Percentiles rank a stretch among this genome's conserved stretches.
These are phyloP conservation scores for Globisporangium acanthophoron DNA, from an alignment of 352 stramenopile genomes.

Conservation along the genomic window DNA sequence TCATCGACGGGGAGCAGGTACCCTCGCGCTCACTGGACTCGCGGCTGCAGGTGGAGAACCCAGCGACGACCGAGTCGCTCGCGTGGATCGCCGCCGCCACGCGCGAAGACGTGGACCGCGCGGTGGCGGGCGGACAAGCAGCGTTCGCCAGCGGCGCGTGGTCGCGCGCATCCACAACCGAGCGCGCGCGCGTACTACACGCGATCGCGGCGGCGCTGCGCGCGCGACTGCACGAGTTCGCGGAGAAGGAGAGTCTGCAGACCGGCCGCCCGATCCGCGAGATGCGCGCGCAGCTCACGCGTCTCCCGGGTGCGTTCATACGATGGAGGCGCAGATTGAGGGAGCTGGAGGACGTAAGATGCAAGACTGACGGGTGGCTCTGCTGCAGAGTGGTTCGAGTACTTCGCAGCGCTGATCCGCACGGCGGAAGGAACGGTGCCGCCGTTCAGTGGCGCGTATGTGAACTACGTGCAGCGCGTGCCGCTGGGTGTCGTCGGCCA, in stretches of 20 bases:
- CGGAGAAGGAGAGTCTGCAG: conserved; percentile 51
- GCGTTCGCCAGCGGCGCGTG: conserved; percentile 32
- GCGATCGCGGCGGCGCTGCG: conserved; percentile 32
- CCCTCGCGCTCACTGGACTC: conserved; percentile 16
- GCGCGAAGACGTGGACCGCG: conserved; percentile 26
- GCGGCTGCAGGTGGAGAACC: conserved; percentile 37
- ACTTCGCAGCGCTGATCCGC: conserved; percentile 68
- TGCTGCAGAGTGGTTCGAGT: conserved; percentile 72
- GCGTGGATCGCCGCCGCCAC: conserved; percentile 30
- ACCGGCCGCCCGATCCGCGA: conserved; percentile 59
- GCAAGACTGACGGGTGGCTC: background rate
- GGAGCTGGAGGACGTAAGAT: background rate
- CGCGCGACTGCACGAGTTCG: conserved; percentile 34
- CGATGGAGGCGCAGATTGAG: no score
- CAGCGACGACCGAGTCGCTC: conserved; percentile 36
- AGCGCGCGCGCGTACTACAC: conserved; percentile 36
- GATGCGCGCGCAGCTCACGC: conserved; percentile 44
- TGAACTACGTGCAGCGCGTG: conserved; percentile 51
- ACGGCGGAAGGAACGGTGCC: conserved; percentile 60
- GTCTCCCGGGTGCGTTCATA: conserved; percentile 24
- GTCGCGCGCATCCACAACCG: conserved; percentile 20
- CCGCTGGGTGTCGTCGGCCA: conserved; percentile 59
- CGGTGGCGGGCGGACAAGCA: conserved; percentile 22
- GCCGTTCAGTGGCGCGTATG: conserved; percentile 48
- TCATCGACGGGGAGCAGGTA: conserved; percentile 35